phyloP scores from a whole-genome alignment of 179 eudicot genomes.

The Drosera spatulata region DNA sequence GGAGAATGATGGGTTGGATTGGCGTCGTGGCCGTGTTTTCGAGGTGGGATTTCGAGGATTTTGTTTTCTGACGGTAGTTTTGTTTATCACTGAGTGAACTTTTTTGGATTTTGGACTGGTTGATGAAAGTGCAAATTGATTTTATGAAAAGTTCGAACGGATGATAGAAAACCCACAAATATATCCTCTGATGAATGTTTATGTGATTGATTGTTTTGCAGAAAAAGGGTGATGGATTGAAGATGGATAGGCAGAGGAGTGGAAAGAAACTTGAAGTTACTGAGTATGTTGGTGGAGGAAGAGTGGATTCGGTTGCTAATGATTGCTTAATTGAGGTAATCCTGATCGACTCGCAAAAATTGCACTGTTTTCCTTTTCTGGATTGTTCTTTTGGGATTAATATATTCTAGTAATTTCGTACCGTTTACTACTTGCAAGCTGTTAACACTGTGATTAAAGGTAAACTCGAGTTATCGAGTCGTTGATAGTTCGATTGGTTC shows the following conservation, averaged over 20 bases:
- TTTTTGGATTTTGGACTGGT: too few relatives aligned
- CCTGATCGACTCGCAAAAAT: not conserved
- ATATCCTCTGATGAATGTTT: too few relatives aligned
- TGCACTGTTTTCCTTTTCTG: not conserved
- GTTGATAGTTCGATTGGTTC: too few relatives aligned
- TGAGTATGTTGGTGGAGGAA: slow-evolving; percentile 20
- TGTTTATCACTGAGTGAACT: too few relatives aligned
- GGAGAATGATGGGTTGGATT: slow-evolving; percentile 9
- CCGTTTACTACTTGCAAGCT: too few relatives aligned
- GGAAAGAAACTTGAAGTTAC: slow-evolving; percentile 34
- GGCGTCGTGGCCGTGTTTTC: slow-evolving; percentile 28
- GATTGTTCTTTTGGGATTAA: too few relatives aligned
- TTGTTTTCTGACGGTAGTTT: not conserved
- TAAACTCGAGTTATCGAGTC: too few relatives aligned
- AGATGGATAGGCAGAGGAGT: slow-evolving; percentile 26
- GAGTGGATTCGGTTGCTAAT: slow-evolving; percentile 10
- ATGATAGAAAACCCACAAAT: too few relatives aligned
- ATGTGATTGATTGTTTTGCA: not conserved
- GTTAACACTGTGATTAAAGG: too few relatives aligned
- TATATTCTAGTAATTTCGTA: too few relatives aligned
- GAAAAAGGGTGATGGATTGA: slow-evolving; percentile 24
- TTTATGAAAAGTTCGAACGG: too few relatives aligned
- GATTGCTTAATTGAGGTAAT: slow-evolving; percentile 22
- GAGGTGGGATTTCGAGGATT: slow-evolving; percentile 16
- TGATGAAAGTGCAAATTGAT: too few relatives aligned